Base-by-base conservation (phyloP, 345 rosid genomes). In the Aethionema arabicum region DNA sequence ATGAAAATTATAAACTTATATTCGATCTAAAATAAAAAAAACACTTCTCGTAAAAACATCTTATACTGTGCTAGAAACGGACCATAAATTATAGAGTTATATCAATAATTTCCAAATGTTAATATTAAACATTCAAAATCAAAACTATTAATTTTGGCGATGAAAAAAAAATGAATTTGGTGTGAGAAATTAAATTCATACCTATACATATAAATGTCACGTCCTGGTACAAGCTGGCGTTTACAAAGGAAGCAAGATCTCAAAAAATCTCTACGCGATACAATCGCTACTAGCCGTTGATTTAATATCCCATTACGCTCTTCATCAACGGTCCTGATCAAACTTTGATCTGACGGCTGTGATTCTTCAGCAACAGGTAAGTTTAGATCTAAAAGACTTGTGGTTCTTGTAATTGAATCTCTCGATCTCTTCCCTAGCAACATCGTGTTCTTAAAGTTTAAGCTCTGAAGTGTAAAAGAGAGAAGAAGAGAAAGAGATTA, bases 151-250 rank as follows among this genome's bases (percentile, higher is more conserved):
- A n/a, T n/a, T n/a, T n/a, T n/a, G n/a, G n/a, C n/a, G n/a, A n/a
- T n/a, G n/a, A 1, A 21, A 21, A 21, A 21, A 21, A 21, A 21
- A 21, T 21, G 1, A 21, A 21, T 21, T 21, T 21, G 27, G 27
- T 21, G 27, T 21, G 27, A 21, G 1, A 21, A 2, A 21, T 1
- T 1, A 21, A 21, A 40, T 6, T 11, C n/a, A 3, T 72, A 90
- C 97, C 85, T 85, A 67, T 87, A 90, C 93, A 90, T 90, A 61
- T 83, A 90, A 68, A 90, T 87, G 63, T 90, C 95, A 6, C 82
- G 93, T 63, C 83, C 80, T 3, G 90, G 85, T 66, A 82, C 80
- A 48, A 90, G 63, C 41, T 75, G 81, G 60, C 95, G 87, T 45
- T 83, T 83, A 75, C 97, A 90, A 59, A 90, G 93, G 9, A 57